Evolutionary conservation across 2,329 filamentous ascomycete species (phyloP), one percentile per base, ranked within the genome.

Genomic region (Alternaria sp.): DNA sequence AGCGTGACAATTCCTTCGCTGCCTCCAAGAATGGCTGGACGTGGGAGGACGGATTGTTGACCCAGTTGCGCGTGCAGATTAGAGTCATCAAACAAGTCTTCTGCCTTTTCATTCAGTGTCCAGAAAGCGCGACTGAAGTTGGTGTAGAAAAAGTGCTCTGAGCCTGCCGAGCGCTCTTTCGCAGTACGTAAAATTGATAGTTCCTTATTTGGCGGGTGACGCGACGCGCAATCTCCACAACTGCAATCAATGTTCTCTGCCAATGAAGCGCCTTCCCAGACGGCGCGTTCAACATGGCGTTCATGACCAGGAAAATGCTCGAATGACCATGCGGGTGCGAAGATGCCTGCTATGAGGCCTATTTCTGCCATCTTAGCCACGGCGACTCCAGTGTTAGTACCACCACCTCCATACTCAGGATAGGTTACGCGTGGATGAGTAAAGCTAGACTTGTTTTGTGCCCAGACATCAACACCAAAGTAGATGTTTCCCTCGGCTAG

Each of bases 391-490:
- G 77, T 79, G 21, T 79, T 79, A 1, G 79, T 80, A 17, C 79
- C 78, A 10, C 79, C 79, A 9, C 79, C 79, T 13, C 71, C 71
- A 34, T 72, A 63, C 36, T 68, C 66, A 4, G 79, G 79, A 58
- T 73, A 80, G 0, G 78, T 80, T 5, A 72, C 52, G 33, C 78
- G 70, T 14, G 69, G 70, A 23, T 71, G 72, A 3, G 60, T 68
- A 13, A 72, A 54, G 3, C 58, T 68, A 8, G 63, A 66, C 9
- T 57, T 71, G 44, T 80, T 81, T 51, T 82, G 80, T 7, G 80
- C 80, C 73, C 80, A 82, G 5, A 80, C 77, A 56, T 83, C 80
- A 29, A 82, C 74, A 4, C 80, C 81, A 56, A 80, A 79, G 58
- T 73, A 78, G 3, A 82, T 57, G 10, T 76, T 34, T 14, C 31